Conservation (phyloP, 108 stramenopile species). For the Pseudonitzschia delicatissima region DNA sequence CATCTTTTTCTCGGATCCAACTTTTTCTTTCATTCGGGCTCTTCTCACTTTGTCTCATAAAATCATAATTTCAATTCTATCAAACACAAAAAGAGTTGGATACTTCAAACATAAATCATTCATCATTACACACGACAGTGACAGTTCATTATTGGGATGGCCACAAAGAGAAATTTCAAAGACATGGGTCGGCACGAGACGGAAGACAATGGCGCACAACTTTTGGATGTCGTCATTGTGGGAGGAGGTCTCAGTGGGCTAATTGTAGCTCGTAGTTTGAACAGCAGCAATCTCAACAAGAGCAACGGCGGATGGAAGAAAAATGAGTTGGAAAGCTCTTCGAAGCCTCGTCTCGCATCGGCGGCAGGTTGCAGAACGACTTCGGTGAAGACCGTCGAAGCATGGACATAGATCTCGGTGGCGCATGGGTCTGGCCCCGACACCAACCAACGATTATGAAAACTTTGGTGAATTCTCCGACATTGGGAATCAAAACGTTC, state of each 20-base stretch:
- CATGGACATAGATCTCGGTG: constrained; percentile 49
- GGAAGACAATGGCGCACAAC: not conserved
- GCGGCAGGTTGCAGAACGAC: constrained; percentile 53
- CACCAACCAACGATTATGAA: constrained; percentile 43
- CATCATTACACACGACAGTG: too few relatives aligned
- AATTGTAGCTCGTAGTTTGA: constrained; percentile 24
- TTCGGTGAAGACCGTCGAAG: constrained; percentile 3
- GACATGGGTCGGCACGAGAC: not conserved
- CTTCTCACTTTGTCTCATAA: too few relatives aligned
- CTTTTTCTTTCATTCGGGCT: too few relatives aligned
- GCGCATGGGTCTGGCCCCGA: constrained; percentile 57
- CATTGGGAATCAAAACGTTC: constrained; percentile 25
- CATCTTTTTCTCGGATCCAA: too few relatives aligned
- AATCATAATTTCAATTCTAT: too few relatives aligned
- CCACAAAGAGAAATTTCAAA: not conserved
- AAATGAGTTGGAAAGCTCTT: constrained; percentile 35
- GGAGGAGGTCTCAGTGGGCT: constrained; percentile 45
- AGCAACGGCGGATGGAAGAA: not conserved
- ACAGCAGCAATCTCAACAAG: not conserved
- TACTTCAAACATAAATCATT: too few relatives aligned
- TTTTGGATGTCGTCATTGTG: constrained; percentile 42
- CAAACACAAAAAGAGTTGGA: too few relatives aligned
- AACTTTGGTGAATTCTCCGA: constrained; percentile 2
- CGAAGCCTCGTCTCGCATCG: constrained; percentile 42
- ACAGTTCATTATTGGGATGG: too few relatives aligned